phyloP scores from a whole-genome alignment of 179 eudicot genomes.

The Spinacia oleracea region DNA sequence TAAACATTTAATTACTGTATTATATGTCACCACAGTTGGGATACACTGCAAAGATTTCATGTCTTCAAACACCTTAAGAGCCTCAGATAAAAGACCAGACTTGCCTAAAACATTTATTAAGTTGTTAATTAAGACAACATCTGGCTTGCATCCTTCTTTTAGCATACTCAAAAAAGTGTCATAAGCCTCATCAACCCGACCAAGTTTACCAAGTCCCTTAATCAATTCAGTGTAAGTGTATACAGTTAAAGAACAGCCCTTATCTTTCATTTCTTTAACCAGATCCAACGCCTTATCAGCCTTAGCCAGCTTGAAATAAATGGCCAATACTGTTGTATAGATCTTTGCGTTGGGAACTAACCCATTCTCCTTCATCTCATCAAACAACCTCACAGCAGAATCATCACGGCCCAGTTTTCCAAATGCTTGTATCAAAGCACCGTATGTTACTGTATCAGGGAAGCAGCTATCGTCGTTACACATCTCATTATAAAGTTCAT shows the following conservation, averaged over 20 bases:
- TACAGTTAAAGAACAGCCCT: constrained; percentile 75
- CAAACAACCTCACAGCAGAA: constrained; percentile 71
- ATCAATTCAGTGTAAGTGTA: constrained; percentile 90
- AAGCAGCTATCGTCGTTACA: constrained; percentile 78
- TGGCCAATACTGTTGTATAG: constrained; percentile 71
- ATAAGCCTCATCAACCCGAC: constrained; percentile 76
- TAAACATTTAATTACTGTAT: constrained; percentile 68
- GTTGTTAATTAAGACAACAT: constrained; percentile 83
- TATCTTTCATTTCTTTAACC: constrained; percentile 68
- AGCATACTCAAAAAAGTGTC: constrained; percentile 59
- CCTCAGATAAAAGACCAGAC: constrained; percentile 67
- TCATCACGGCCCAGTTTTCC: constrained; percentile 77
- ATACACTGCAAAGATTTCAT: constrained; percentile 64
- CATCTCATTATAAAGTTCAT: constrained; percentile 91
- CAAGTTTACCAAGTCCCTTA: constrained; percentile 75
- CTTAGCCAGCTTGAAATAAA: constrained; percentile 61
- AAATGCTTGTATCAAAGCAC: constrained; percentile 77
- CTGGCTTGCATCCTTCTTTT: constrained; percentile 79
- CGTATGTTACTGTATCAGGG: constrained; percentile 79
- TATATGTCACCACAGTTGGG: constrained; percentile 92
- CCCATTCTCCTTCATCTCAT: constrained; percentile 88
- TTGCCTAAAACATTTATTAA: constrained; percentile 74
- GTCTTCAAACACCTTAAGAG: constrained; percentile 67
- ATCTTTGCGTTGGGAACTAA: constrained; percentile 76
- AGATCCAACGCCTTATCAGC: constrained; percentile 63